Evolutionary conservation across 1,139 yeast species (phyloP).

Genomic region (Citeromyces hawaiiensis): DNA sequence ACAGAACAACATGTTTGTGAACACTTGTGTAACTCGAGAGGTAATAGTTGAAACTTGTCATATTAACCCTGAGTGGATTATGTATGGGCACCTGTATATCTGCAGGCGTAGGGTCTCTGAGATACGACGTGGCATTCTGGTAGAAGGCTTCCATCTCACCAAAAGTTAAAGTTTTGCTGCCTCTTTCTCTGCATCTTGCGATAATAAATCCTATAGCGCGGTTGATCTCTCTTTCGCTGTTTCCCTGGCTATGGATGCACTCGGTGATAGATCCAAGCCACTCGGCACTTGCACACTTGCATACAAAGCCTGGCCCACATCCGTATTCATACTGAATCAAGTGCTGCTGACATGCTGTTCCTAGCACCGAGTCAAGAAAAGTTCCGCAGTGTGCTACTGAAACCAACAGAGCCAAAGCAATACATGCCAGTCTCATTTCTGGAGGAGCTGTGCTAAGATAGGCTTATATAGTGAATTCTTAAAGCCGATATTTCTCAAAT

Average conservation of each 20-base stretch:
- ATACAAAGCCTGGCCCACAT: not conserved
- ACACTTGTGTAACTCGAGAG: not conserved
- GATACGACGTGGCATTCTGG: not conserved
- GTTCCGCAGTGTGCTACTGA: not conserved
- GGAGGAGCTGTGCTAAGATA: too few relatives aligned
- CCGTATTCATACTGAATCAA: not conserved
- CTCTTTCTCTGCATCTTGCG: not conserved
- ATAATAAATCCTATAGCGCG: not conserved
- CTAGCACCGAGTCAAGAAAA: not conserved
- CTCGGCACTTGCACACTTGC: not conserved
- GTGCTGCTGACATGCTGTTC: not conserved
- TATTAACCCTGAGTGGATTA: not conserved
- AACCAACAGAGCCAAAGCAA: not conserved
- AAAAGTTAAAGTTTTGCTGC: not conserved
- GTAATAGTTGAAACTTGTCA: not conserved
- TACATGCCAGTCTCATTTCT: not conserved
- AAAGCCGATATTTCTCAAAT: not conserved
- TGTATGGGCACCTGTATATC: not conserved
- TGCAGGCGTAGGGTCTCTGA: not conserved
- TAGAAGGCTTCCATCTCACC: not conserved
- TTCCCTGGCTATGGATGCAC: not conserved
- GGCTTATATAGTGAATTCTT: not conserved
- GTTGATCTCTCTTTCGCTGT: not conserved
- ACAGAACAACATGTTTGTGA: constrained; percentile 13
- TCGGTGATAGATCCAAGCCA: not conserved